phyloP scores from a whole-genome alignment of 23 red algal species.

The Gracilaria domingensis region DNA sequence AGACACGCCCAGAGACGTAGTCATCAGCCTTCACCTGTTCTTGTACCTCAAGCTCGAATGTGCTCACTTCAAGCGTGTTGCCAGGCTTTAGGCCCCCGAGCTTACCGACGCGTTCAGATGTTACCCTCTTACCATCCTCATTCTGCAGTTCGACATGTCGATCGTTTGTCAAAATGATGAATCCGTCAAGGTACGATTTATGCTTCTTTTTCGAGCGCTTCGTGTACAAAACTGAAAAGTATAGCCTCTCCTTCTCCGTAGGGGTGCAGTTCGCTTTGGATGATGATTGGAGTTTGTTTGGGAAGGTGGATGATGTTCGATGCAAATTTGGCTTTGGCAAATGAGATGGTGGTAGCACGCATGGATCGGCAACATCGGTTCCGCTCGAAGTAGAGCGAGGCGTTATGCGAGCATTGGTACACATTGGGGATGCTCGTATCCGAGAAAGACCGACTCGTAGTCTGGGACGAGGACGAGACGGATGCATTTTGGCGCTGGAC shows the following conservation, averaged over 20 bases:
- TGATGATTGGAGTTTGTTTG: neutral
- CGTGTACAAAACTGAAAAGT: slow-evolving; percentile 77
- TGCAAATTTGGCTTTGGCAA: neutral
- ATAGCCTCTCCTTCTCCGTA: slow-evolving; percentile 5
- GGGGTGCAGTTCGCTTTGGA: neutral
- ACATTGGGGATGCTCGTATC: slow-evolving; percentile 6
- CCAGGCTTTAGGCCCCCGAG: slow-evolving; percentile 75
- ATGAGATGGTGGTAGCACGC: slow-evolving; percentile 9
- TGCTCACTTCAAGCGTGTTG: slow-evolving; percentile 72
- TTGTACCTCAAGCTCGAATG: slow-evolving; percentile 74
- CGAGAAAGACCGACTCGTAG: slow-evolving; percentile 13
- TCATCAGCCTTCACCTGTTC: slow-evolving; percentile 58
- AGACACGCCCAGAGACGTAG: slow-evolving; percentile 74
- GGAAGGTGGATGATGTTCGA: neutral
- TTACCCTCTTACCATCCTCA: slow-evolving; percentile 63
- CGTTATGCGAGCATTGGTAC: slow-evolving; percentile 9
- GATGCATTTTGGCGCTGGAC: neutral
- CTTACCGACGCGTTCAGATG: slow-evolving; percentile 22
- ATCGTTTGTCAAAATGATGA: slow-evolving; percentile 52
- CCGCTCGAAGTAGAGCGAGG: neutral
- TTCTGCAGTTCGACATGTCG: slow-evolving; percentile 53
- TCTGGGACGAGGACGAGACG: neutral
- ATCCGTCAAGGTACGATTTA: slow-evolving; percentile 79
- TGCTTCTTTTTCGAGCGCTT: slow-evolving; percentile 74
- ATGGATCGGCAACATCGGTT: neutral